A percentile compares a stretch with the other conserved stretches of the same genome.
These are phyloP conservation scores for Fusarium aywerte DNA, from an alignment of 2,329 filamentous ascomycete species.

Conservation along the genomic window DNA sequence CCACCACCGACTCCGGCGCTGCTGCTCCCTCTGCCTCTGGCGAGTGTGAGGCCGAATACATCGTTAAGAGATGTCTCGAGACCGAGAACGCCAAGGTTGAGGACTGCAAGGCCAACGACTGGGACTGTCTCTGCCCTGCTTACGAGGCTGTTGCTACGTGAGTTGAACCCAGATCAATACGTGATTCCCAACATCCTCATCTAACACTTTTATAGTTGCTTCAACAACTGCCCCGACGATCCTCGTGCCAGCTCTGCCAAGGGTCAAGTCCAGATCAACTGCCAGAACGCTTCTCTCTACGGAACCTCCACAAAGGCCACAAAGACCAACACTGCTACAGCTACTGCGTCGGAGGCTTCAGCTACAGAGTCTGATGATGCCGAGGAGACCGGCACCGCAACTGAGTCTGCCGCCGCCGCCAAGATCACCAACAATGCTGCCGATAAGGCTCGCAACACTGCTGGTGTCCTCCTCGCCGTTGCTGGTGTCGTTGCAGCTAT, in stretches of 20 bases:
- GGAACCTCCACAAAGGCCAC: conserved; percentile 49
- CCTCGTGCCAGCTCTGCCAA: conserved; percentile 49
- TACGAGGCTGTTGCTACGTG: conserved; percentile 60
- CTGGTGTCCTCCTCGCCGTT: conserved; percentile 51
- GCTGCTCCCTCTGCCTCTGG: conserved; percentile 46
- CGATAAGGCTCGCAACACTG: conserved; percentile 49
- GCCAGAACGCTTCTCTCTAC: conserved; percentile 59
- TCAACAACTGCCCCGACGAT: conserved; percentile 67
- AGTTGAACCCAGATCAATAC: conserved; percentile 35
- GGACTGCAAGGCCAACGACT: conserved; percentile 56
- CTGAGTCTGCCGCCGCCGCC: conserved; percentile 34
- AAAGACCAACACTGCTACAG: conserved; percentile 38
- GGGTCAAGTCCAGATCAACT: conserved; percentile 57
- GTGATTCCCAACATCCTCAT: not conserved
- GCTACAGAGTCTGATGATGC: conserved; percentile 36
- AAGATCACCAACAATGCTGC: conserved; percentile 45
- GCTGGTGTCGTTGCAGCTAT: conserved; percentile 54
- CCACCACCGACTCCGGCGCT: conserved; percentile 42
- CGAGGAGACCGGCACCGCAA: conserved; percentile 31
- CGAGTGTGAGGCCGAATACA: conserved; percentile 59
- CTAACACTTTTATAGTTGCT: conserved; percentile 55
- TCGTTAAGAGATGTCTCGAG: conserved; percentile 58
- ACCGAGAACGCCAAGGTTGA: conserved; percentile 54
- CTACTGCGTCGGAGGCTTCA: conserved; percentile 34
- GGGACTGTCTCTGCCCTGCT: conserved; percentile 59